Base-by-base conservation (phyloP, 2,329 filamentous ascomycete species). In the Aspergillus sp. region DNA sequence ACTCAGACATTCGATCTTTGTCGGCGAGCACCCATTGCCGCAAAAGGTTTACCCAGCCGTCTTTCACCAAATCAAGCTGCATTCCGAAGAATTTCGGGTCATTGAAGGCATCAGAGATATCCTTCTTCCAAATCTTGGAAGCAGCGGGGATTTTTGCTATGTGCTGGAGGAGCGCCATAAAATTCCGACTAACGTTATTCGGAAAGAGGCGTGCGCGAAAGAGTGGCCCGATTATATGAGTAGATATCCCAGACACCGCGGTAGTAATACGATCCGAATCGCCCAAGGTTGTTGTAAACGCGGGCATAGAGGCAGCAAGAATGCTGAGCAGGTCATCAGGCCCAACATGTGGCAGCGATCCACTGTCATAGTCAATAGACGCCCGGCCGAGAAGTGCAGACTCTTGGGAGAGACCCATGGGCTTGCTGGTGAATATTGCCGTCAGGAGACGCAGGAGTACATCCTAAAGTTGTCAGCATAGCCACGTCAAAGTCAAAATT, bases 81-180 rank as follows among this genome's bases (percentile, higher is more conserved):
- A 87, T 88, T n/a, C 84, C 83, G 71, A 99, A 96, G 78, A 99
- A 94, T 61, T 88, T 89, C 7, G 87, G 72, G 72, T 99, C 93
- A 70, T 96, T 95, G 79, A 98, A 97, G 0, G 92, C 92, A 72
- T 98, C 95, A 0, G 87, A 84, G 1, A 98, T 84, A 69, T 99
- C 96, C 74, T 93, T 97, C 78, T 90, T 96, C 92, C 94, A 97
- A 1, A 87, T 83, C 76, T 96, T 97, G 63, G 94, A 90, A 57
- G 90, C 90, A 66, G 90, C 90, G 2, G 90, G 86, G 28, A 97
- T 82, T 67, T 88, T 88, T 0, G 90, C 87, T 57, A 98, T 84
- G 65, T 94, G 88, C 57, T 89, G 88, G 2, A 98, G 78, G 13
- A 99, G 83, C 13, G 84, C 81, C 56, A 99, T 79, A 7, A 90